Conservation (phyloP, 2,329 filamentous ascomycete species). For the Diplodia intermedia region DNA sequence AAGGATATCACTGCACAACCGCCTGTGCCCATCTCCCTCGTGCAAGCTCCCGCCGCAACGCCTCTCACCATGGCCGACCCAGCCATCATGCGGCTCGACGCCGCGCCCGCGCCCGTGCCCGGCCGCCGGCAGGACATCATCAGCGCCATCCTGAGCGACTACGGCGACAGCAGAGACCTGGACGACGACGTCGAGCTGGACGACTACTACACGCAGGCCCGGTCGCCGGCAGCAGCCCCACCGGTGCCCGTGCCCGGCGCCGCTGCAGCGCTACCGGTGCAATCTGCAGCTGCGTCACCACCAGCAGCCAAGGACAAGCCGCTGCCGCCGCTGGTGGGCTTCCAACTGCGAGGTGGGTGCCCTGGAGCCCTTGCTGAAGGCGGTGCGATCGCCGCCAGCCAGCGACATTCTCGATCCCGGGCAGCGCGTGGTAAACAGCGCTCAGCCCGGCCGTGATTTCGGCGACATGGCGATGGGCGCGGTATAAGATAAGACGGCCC, state of each 20-base stretch:
- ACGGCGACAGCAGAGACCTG: slow-evolving; percentile 36
- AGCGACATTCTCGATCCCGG: slow-evolving; percentile 14
- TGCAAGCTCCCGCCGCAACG: slow-evolving; percentile 3
- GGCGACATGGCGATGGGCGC: slow-evolving; percentile 16
- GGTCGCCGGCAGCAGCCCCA: background rate
- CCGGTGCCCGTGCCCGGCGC: background rate
- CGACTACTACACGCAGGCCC: slow-evolving; percentile 27
- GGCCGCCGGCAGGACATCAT: slow-evolving; percentile 47
- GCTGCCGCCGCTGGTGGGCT: slow-evolving; percentile 22
- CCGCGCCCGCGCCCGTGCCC: slow-evolving; percentile 42
- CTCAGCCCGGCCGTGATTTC: slow-evolving; percentile 11
- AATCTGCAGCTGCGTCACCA: slow-evolving; percentile 20
- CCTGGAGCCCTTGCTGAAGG: slow-evolving; percentile 13
- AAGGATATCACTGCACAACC: slow-evolving; percentile 25
- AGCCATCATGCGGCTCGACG: slow-evolving; percentile 23
- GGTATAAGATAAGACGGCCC: background rate
- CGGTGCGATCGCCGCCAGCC: slow-evolving; percentile 17
- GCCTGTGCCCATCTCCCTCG: slow-evolving; percentile 6
- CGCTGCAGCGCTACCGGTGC: slow-evolving; percentile 12
- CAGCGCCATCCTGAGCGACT: slow-evolving; percentile 49
- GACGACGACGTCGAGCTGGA: slow-evolving; percentile 27
- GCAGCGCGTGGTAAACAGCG: slow-evolving; percentile 18
- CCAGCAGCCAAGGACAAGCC: slow-evolving; percentile 13
- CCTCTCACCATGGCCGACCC: slow-evolving; percentile 34
- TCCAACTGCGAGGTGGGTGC: slow-evolving; percentile 31